phyloP scores from a whole-genome alignment of 1,284 basidiomycete species.

The Limonomyces culmigenus region DNA sequence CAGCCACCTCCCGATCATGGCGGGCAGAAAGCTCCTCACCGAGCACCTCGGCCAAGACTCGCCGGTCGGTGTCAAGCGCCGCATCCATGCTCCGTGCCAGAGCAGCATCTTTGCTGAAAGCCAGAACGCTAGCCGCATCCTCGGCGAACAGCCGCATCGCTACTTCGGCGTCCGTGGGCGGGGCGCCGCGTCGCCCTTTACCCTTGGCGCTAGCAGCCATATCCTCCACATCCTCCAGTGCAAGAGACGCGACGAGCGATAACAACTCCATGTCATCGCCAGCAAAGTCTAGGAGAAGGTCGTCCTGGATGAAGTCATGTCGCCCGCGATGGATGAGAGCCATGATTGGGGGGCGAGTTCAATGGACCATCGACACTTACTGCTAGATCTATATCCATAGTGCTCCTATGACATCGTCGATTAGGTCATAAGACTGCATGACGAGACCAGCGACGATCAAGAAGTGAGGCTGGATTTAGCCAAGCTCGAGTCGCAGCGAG shows the following conservation, averaged over 20 bases:
- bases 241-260: background rate
- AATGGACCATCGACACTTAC: no score
- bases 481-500: no score
- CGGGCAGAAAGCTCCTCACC: constrained; percentile 15
- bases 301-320: no score
- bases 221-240: constrained; percentile 9
- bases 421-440: no score
- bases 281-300: no score
- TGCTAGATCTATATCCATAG: no score
- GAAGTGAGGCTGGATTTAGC: no score
- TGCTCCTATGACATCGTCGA: no score
- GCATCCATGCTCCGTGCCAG: constrained; percentile 22
- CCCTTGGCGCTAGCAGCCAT: constrained; percentile 18
- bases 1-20: constrained; percentile 19
- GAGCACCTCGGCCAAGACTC: constrained; percentile 11
- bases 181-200: constrained; percentile 15
- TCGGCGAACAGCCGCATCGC: constrained; percentile 28
- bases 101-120: constrained; percentile 13
- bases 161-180: constrained; percentile 26
- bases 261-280: constrained; percentile 1
- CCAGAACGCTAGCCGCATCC: constrained; percentile 11
- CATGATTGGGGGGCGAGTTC: no score
- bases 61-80: constrained; percentile 12
- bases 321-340: no score
- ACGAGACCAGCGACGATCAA: no score